phyloP scores from a whole-genome alignment of 1,284 basidiomycete species.

The Schizophyllum amplum region DNA sequence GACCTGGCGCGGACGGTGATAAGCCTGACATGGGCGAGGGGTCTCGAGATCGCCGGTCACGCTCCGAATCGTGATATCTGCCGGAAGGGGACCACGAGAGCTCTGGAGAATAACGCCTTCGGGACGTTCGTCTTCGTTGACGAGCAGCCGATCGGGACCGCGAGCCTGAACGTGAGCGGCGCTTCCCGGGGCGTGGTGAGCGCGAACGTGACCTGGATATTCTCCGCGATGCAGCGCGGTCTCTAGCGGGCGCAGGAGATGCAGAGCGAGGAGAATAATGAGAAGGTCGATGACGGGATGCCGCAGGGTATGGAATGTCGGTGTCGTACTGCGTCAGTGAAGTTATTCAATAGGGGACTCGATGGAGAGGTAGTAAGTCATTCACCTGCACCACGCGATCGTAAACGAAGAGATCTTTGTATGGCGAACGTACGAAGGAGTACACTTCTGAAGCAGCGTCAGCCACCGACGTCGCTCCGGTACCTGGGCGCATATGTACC shows the following conservation, averaged over 20 bases:
- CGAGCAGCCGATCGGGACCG: slow-evolving; percentile 10
- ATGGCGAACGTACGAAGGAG: slow-evolving; percentile 78
- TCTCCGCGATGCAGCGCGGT: slow-evolving; percentile 9
- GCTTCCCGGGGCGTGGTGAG: slow-evolving; percentile 11
- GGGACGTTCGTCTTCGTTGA: slow-evolving; percentile 5
- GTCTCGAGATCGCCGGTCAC: background rate
- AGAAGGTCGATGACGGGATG: slow-evolving; percentile 33
- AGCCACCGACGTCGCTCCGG: background rate
- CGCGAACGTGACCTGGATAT: slow-evolving; percentile 11
- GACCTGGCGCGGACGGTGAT: background rate
- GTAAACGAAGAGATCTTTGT: slow-evolving; percentile 70
- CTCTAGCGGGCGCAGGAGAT: slow-evolving; percentile 12
- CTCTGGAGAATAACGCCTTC: slow-evolving; percentile 12
- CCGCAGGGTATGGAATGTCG: slow-evolving; percentile 4
- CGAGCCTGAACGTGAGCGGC: slow-evolving; percentile 5
- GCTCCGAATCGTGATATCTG: slow-evolving; percentile 13
- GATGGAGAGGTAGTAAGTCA: slow-evolving; percentile 9
- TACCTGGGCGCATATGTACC: slow-evolving; percentile 36
- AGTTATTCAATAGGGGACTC: background rate
- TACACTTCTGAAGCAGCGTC: slow-evolving; percentile 60
- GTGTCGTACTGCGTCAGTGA: slow-evolving; percentile 5
- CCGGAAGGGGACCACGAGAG: slow-evolving; percentile 25
- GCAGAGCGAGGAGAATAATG: slow-evolving; percentile 20
- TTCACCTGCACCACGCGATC: slow-evolving; percentile 76
- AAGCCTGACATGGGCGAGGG: background rate